Conservation (phyloP, 148 eudicot species). For the Diospyros lotus region DNA sequence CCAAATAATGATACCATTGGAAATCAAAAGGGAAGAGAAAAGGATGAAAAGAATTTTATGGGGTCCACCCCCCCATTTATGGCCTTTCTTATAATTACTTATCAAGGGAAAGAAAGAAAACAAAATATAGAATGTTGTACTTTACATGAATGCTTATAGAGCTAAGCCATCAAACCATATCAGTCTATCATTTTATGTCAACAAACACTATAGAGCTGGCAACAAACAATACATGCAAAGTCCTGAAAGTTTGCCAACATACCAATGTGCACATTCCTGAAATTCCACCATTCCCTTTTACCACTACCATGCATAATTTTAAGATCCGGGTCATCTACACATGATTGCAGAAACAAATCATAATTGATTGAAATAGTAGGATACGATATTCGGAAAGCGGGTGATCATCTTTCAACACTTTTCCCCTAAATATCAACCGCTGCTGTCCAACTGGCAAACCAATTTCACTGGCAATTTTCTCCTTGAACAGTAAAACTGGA, state of each 20-base stretch:
- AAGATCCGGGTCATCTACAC: neutral
- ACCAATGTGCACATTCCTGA: neutral
- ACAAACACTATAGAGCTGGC: too few species aligned
- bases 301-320: neutral
- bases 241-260: neutral
- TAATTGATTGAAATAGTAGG: slow-evolving; percentile 29
- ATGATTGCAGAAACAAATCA: neutral
- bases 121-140: neutral
- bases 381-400: slow-evolving; percentile 83
- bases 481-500: slow-evolving; percentile 71
- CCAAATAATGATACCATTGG: too few species aligned
- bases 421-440: slow-evolving; percentile 89
- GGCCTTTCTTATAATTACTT: too few species aligned
- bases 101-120: neutral
- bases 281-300: neutral
- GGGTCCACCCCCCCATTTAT: too few species aligned
- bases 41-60: neutral
- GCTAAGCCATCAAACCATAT: neutral
- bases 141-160: neutral
- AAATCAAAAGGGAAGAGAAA: neutral
- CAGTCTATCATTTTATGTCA: neutral
- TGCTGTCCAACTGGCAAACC: slow-evolving; percentile 89
- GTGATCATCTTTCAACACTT: slow-evolving; percentile 86
- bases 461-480: slow-evolving; percentile 65
- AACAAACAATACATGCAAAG: neutral